phyloP scores from a whole-genome alignment of 2,329 filamentous ascomycete genomes.

The Cytospora piceae region DNA sequence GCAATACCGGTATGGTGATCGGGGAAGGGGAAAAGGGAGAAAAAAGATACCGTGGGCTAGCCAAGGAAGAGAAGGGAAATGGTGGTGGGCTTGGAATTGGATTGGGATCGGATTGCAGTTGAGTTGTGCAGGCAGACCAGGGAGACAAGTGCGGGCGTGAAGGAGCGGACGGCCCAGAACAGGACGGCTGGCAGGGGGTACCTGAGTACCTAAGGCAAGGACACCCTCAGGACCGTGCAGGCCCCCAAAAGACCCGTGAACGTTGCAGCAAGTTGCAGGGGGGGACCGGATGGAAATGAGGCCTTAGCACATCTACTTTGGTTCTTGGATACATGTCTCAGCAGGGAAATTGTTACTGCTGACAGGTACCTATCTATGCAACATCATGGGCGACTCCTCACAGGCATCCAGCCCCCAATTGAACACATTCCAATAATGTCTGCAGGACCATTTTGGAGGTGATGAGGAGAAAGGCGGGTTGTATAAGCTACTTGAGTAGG shows the following conservation, averaged over 20 bases:
- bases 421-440: not conserved
- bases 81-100: conserved; percentile 27
- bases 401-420: not conserved
- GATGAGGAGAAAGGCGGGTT: no score
- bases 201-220: not conserved
- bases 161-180: conserved; percentile 18
- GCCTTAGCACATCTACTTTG: not conserved
- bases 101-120: conserved; percentile 20
- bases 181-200: not conserved
- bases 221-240: not conserved
- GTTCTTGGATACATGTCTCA: not conserved
- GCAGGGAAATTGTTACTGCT: not conserved
- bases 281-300: conserved; percentile 12
- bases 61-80: conserved; percentile 27
- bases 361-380: not conserved
- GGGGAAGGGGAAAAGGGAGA: conserved; percentile 22
- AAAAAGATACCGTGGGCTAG: conserved; percentile 20
- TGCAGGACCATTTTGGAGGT: no score
- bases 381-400: not conserved
- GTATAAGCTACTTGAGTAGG: no score
- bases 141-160: conserved; percentile 20
- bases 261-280: conserved; percentile 14
- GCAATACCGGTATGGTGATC: conserved; percentile 23
- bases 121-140: conserved; percentile 7
- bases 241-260: not conserved